phyloP scores from a whole-genome alignment of 177 flowering plant genomes.

The Telopea speciosissima region DNA sequence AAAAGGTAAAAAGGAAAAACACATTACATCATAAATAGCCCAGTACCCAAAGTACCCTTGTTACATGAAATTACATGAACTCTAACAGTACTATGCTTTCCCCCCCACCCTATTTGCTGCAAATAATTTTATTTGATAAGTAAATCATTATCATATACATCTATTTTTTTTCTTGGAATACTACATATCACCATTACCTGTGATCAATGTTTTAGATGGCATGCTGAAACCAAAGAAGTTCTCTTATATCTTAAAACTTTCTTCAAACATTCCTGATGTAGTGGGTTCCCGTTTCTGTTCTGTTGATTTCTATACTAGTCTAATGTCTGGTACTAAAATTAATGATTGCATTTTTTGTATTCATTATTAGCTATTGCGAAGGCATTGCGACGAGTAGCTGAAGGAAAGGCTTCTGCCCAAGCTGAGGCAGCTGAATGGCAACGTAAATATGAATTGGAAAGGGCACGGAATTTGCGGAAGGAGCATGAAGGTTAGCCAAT shows the following conservation, averaged over 20 bases:
- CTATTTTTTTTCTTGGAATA: too few relatives aligned
- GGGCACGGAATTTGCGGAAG: constrained; percentile 32
- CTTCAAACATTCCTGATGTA: neutral
- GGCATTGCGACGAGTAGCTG: constrained; percentile 58
- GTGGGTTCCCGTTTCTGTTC: neutral
- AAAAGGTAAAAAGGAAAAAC: too few relatives aligned
- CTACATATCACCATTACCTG: neutral
- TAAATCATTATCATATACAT: neutral
- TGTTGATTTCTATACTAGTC: neutral
- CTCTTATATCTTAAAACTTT: neutral
- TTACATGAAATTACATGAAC: too few relatives aligned
- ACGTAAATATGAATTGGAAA: constrained; percentile 65
- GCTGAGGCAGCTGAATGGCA: constrained; percentile 90
- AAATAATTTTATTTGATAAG: too few relatives aligned
- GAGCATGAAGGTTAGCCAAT: neutral
- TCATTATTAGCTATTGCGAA: constrained; percentile 62
- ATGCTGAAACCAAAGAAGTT: neutral
- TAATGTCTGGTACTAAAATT: neutral
- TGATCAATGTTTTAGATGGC: neutral
- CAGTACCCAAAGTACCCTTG: too few relatives aligned
- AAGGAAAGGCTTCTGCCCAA: constrained; percentile 78
- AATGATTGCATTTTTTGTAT: neutral
- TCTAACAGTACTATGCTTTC: neutral
- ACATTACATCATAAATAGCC: too few relatives aligned
- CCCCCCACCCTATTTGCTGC: neutral